These are phyloP conservation scores for Pyracantha coccinea DNA, from an alignment of 331 rosid species.

Conservation along the genomic window DNA sequence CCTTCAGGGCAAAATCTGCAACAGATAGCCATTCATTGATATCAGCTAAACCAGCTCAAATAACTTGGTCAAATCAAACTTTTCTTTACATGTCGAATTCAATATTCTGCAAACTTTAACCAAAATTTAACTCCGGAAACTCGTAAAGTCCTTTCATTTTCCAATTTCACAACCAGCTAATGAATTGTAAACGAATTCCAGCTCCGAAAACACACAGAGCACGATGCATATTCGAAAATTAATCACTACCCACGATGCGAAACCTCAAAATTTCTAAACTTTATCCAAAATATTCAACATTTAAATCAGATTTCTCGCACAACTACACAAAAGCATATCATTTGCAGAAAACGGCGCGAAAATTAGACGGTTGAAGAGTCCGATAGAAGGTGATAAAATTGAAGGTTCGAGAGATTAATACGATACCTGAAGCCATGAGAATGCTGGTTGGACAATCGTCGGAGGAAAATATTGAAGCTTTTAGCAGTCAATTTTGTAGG, in stretches of 20 bases:
- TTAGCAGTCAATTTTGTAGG: constrained; percentile 1
- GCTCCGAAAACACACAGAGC: neutral
- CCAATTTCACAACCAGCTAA: neutral
- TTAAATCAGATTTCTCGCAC: neutral
- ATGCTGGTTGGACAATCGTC: neutral
- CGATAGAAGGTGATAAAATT: neutral
- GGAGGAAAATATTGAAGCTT: constrained; percentile 3
- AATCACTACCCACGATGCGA: constrained; percentile 7
- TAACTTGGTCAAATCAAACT: neutral
- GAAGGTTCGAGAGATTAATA: neutral
- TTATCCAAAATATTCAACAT: neutral
- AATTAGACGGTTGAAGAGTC: neutral
- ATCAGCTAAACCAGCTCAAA: neutral
- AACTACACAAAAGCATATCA: neutral
- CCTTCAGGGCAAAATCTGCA: constrained; percentile 56
- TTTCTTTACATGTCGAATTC: neutral
- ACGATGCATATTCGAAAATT: neutral
- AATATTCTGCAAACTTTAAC: neutral
- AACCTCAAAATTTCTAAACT: neutral
- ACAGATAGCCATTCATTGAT: neutral
- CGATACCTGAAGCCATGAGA: constrained; percentile 63
- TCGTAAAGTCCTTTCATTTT: neutral
- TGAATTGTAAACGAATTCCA: neutral
- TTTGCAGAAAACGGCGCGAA: neutral
- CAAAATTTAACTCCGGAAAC: neutral